Base-by-base conservation (phyloP, 805 yeast genomes). In the Maudiozyma serrabonitensis region DNA sequence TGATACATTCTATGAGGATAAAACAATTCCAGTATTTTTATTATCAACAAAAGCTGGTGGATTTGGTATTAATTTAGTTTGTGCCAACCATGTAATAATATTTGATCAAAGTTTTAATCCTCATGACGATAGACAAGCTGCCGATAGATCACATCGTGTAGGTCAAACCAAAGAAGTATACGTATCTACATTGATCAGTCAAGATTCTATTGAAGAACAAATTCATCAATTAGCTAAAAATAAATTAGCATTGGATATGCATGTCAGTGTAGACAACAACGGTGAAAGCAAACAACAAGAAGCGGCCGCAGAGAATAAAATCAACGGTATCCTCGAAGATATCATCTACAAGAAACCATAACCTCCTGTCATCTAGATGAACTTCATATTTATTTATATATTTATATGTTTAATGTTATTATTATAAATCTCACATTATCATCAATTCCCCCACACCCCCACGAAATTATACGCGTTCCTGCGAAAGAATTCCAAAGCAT, bases 11-110 rank as follows among this genome's bases (percentile, higher is more conserved):
- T 84, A 88, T 60, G 89, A 86, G 34, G 95, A 89, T 53, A 76
- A 78, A 0, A 73, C 80, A 5, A 87, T 93, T 54, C 91, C 95
- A 0, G 84, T 93, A 3, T 91, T 93, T 60, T 72, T 93, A 46
- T 71, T 93, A 42, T 87, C 96, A 11, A 93, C 99, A 3, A 88
- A 87, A 63, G 98, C 99, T 0, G 99, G 99, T 63, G 99, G 99
- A 1, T 93, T 93, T 69, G 99, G 99, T 50, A 93, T 93, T 68
- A 93, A 93, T 62, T 75, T 93, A 59, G 93, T 95, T 1, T 93
- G 95, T 62, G 98, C 99, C 7, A 91, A 88, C 63, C 80, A 83
- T 52, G 99, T 93, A 2, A 75, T 93, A 47, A 86, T 93, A 32
- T 90, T 82, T 62, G 99, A 93, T 64, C 91, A 89, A 64, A 83